Conservation (phyloP, 2,329 filamentous ascomycete genomes). For the Pezizomycotina sp. region DNA sequence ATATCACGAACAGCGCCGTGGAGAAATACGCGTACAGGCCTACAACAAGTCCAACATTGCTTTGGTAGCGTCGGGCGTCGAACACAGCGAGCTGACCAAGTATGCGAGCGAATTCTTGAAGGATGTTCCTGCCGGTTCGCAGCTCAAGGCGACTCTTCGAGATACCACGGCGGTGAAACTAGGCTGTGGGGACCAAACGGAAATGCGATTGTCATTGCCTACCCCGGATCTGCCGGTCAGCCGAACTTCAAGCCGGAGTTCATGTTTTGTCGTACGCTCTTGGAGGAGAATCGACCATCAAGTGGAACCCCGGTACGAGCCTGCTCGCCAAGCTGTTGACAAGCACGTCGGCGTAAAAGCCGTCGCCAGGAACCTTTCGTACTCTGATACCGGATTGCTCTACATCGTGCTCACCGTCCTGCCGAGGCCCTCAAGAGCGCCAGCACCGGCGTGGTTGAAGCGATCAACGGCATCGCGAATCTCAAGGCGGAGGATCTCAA, state of each 20-base stretch:
- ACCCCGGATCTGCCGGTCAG: slow-evolving; percentile 61
- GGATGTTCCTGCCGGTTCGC: slow-evolving; percentile 42
- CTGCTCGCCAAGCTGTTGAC: slow-evolving; percentile 64
- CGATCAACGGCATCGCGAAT: slow-evolving; percentile 62
- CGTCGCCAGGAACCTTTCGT: slow-evolving; percentile 60
- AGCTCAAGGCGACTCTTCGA: slow-evolving; percentile 44
- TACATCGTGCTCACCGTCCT: slow-evolving; percentile 64
- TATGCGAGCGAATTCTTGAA: slow-evolving; percentile 92
- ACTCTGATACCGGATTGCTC: slow-evolving; percentile 88
- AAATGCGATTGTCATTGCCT: slow-evolving; percentile 76
- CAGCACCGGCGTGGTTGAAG: slow-evolving; percentile 60
- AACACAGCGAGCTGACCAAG: slow-evolving; percentile 58
- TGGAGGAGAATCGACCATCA: slow-evolving; percentile 78
- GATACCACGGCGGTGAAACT: slow-evolving; percentile 93
- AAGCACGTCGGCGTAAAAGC: slow-evolving; percentile 49
- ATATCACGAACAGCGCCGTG: slow-evolving; percentile 57
- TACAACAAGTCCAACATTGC: slow-evolving; percentile 86
- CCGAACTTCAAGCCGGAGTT: slow-evolving; percentile 72
- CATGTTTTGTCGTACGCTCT: slow-evolving; percentile 72
- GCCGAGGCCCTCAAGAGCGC: slow-evolving; percentile 56
- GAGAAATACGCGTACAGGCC: slow-evolving; percentile 59
- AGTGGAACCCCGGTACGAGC: slow-evolving; percentile 88
- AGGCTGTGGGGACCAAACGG: slow-evolving; percentile 59
- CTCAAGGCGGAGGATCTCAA: slow-evolving; percentile 70
- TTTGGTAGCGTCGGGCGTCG: slow-evolving; percentile 75